Percentiles rank a stretch among this genome's conserved stretches.
phyloP scores from a whole-genome alignment of 371 early-diverging fungal species.

The Mucor lusitanicus region DNA sequence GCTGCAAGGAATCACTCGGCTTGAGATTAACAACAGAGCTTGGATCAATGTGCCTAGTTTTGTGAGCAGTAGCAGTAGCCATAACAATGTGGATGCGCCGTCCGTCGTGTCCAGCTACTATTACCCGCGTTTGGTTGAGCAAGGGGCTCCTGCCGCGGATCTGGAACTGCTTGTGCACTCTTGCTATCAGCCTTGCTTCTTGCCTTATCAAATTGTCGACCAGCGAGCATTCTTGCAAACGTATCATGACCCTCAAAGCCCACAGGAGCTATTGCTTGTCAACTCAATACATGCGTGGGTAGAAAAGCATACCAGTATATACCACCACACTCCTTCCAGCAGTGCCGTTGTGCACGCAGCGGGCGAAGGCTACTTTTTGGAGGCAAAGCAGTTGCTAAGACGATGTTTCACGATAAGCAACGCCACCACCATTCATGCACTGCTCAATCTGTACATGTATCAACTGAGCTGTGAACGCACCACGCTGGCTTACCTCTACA shows the following conservation, averaged over 20 bases:
- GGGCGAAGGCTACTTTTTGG: conserved; percentile 59
- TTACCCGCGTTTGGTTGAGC: neutral
- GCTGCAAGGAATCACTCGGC: conserved; percentile 44
- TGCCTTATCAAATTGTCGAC: conserved; percentile 58
- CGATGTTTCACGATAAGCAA: conserved; percentile 57
- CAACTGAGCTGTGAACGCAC: conserved; percentile 59
- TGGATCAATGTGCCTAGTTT: conserved; percentile 18
- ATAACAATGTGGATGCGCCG: neutral
- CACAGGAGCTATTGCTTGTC: conserved; percentile 47
- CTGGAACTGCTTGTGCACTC: conserved; percentile 26
- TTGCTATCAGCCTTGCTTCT: conserved; percentile 56
- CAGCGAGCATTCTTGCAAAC: conserved; percentile 48
- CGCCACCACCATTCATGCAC: conserved; percentile 56
- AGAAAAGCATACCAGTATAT: conserved; percentile 53
- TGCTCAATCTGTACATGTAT: conserved; percentile 63
- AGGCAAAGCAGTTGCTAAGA: conserved; percentile 55
- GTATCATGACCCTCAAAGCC: conserved; percentile 20
- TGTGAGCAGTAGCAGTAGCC: neutral
- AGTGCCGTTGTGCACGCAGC: conserved; percentile 24
- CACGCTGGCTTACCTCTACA: conserved; percentile 56
- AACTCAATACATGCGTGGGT: conserved; percentile 63
- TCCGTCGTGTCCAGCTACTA: neutral
- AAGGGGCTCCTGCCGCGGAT: neutral
- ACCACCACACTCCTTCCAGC: conserved; percentile 37
- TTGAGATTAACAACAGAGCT: conserved; percentile 44